Conservation (phyloP, 768 basidiomycete genomes). For the Trametes elegans region DNA sequence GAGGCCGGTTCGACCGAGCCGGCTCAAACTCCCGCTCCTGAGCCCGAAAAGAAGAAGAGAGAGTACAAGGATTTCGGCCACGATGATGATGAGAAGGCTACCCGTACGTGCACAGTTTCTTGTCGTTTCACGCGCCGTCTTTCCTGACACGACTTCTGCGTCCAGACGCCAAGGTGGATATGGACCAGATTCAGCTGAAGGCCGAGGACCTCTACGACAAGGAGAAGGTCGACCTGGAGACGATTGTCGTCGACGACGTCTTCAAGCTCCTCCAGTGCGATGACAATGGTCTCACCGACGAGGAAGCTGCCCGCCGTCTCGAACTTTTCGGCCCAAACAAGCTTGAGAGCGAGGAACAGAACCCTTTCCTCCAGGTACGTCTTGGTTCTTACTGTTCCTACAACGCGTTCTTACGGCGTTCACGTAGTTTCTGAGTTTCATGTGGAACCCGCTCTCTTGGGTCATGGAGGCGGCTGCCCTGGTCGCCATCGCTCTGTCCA, state of each 20-base stretch:
- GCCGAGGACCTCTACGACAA: constrained; percentile 96
- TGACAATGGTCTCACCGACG: constrained; percentile 70
- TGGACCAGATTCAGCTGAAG: constrained; percentile 86
- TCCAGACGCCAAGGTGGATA: constrained; percentile 85
- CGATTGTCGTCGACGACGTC: constrained; percentile 94
- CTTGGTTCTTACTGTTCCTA: neutral
- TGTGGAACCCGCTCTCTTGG: constrained; percentile 99
- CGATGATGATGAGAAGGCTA: constrained; percentile 57
- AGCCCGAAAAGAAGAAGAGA: constrained; percentile 56
- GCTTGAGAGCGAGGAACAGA: constrained; percentile 88
- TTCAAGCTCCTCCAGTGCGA: constrained; percentile 93
- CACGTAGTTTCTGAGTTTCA: constrained; percentile 84
- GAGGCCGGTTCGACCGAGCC: constrained; percentile 53
- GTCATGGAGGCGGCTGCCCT: constrained; percentile 98
- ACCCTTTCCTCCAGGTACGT: constrained; percentile 79
- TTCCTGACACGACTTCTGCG: constrained; percentile 13
- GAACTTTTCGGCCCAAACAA: constrained; percentile 97
- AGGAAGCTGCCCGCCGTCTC: constrained; percentile 80
- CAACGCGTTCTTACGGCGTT: neutral
- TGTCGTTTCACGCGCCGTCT: neutral
- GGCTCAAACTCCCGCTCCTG: constrained; percentile 37
- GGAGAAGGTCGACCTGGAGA: constrained; percentile 99
- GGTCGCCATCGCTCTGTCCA: constrained; percentile 93
- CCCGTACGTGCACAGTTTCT: constrained; percentile 52
- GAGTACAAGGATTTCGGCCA: constrained; percentile 88